Evolutionary conservation across 1,284 basidiomycete species (phyloP).

Genomic region (Puccinia polysora): DNA sequence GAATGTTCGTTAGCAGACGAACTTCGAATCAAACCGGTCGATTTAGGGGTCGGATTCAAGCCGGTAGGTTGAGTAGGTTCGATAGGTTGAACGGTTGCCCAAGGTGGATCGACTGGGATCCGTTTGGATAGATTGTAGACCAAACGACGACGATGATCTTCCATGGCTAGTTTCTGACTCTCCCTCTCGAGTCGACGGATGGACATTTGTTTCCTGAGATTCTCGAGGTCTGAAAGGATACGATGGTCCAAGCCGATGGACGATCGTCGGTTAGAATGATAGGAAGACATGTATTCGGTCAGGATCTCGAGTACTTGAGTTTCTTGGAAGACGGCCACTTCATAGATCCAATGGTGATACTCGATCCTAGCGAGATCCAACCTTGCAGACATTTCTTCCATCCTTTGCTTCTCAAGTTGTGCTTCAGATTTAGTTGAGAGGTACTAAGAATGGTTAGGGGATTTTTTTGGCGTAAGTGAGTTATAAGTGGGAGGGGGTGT

Average conservation of each 20-base stretch:
- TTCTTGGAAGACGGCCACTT: conserved; percentile 30
- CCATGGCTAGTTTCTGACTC: conserved; percentile 7
- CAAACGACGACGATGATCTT: conserved; percentile 11
- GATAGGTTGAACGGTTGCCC: too few relatives aligned
- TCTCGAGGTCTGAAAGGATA: background rate
- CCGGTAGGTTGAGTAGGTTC: background rate
- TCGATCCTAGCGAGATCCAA: conserved; percentile 20
- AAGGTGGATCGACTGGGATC: too few relatives aligned
- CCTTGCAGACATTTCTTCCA: conserved; percentile 22
- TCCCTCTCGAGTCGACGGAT: conserved; percentile 20
- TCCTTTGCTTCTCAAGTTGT: conserved; percentile 1
- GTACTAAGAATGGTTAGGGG: conserved; percentile 4
- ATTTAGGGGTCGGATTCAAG: background rate
- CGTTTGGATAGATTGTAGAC: conserved; percentile 5
- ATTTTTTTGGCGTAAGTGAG: too few relatives aligned
- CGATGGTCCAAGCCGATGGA: background rate
- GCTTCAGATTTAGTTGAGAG: conserved; percentile 20
- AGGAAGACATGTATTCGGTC: conserved; percentile 19
- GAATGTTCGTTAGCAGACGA: background rate
- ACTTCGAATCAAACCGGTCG: conserved; percentile 6
- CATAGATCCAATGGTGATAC: conserved; percentile 36
- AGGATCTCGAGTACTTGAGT: conserved; percentile 22
- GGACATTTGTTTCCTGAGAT: conserved; percentile 10
- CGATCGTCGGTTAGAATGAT: conserved; percentile 1
- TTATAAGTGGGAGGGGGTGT: too few relatives aligned